A percentile compares a stretch with the other conserved stretches of the same genome.
Conservation (phyloP, 805 yeast species). For the baker's yeast (Saccharomyces cerevisiae) region DNA sequence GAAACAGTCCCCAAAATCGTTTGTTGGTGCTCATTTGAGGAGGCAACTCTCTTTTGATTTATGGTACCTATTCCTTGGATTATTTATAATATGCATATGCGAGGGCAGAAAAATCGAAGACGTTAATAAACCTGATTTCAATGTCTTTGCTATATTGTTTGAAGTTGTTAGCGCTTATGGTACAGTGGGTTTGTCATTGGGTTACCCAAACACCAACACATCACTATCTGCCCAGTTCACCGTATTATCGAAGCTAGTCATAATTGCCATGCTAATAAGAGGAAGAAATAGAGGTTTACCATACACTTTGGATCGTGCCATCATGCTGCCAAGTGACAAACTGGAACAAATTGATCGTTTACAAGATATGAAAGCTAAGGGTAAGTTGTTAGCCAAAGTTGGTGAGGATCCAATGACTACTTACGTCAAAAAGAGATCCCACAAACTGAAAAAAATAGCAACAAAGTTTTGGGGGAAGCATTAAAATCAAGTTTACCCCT, state of each 20-base stretch:
- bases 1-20: constrained; percentile 40
- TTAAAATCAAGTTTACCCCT: not conserved
- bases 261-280: constrained; percentile 83
- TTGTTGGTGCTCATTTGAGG: constrained; percentile 77
- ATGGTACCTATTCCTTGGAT: constrained; percentile 86
- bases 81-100: constrained; percentile 77
- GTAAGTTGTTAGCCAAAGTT: not conserved
- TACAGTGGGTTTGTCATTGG: constrained; percentile 86
- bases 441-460: not conserved
- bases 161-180: constrained; percentile 94
- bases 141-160: constrained; percentile 65
- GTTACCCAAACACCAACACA: constrained; percentile 57
- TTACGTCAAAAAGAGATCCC: constrained; percentile 16
- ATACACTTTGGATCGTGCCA: constrained; percentile 85
- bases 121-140: constrained; percentile 40
- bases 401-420: constrained; percentile 21
- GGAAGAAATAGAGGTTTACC: constrained; percentile 97
- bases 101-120: constrained; percentile 60
- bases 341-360: constrained; percentile 51
- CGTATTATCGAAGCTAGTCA: constrained; percentile 67
- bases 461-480: not conserved
- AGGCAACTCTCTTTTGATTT: constrained; percentile 87
- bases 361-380: constrained; percentile 33
- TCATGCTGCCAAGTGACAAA: constrained; percentile 67
- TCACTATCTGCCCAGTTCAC: constrained; percentile 73